phyloP scores from a whole-genome alignment of 2,329 filamentous ascomycete species.

The Aspergillus viridinutans region DNA sequence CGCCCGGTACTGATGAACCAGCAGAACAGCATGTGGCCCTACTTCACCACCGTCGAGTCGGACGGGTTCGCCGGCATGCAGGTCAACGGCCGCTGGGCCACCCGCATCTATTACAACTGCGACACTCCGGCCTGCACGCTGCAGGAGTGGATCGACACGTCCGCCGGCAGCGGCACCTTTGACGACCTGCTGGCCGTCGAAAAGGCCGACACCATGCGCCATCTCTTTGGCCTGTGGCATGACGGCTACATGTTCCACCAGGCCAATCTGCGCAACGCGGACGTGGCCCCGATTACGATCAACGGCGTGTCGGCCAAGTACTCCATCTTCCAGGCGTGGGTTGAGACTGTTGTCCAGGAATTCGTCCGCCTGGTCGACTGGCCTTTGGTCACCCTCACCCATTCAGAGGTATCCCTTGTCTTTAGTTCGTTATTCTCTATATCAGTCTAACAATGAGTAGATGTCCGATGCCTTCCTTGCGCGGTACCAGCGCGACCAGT shows the following conservation, averaged over 20 bases:
- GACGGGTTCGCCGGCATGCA: conserved; percentile 56
- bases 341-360: conserved; percentile 52
- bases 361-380: conserved; percentile 51
- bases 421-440: not conserved
- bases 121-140: conserved; percentile 54
- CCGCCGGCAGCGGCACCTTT: conserved; percentile 52
- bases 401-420: conserved; percentile 45
- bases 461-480: conserved; percentile 49
- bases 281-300: conserved; percentile 45
- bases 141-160: conserved; percentile 59
- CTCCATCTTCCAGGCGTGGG: conserved; percentile 56
- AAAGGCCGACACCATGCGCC: conserved; percentile 51
- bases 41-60: conserved; percentile 47
- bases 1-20: conserved; percentile 51
- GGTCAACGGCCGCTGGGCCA: conserved; percentile 58
- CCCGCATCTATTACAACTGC: conserved; percentile 63
- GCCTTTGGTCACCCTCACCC: conserved; percentile 54
- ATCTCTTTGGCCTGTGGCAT: conserved; percentile 54
- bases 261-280: conserved; percentile 54
- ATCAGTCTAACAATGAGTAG: conserved; percentile 8
- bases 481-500: conserved; percentile 52
- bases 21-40: conserved; percentile 52
- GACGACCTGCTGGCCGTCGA: conserved; percentile 50
- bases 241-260: conserved; percentile 63
- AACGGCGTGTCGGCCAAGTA: conserved; percentile 46